Conservation (phyloP, 2,329 filamentous ascomycete genomes). For the Verticillium tricorpus region DNA sequence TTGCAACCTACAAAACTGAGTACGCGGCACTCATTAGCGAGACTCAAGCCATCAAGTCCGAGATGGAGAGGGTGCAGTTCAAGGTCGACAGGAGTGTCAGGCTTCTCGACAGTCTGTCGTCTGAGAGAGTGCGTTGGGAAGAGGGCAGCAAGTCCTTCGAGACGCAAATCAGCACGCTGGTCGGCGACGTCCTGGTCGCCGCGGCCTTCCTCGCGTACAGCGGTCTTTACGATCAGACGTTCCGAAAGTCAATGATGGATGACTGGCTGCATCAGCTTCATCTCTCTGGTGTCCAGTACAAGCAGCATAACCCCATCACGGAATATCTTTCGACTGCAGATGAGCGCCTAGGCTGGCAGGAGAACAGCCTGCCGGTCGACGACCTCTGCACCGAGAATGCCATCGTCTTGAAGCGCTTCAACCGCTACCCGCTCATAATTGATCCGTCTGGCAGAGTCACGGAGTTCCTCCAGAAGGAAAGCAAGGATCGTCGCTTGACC, state of each 20-base stretch:
- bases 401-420: constrained; percentile 95
- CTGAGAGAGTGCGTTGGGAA: constrained; percentile 91
- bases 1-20: constrained; percentile 91
- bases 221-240: constrained; percentile 95
- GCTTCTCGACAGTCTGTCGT: constrained; percentile 89
- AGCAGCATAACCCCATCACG: constrained; percentile 88
- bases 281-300: constrained; percentile 89
- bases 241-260: constrained; percentile 95
- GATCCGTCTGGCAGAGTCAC: constrained; percentile 93
- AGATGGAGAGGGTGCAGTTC: constrained; percentile 95
- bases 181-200: constrained; percentile 94
- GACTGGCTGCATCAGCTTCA: constrained; percentile 95
- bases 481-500: constrained; percentile 86
- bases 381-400: constrained; percentile 98
- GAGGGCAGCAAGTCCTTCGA: constrained; percentile 97
- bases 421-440: constrained; percentile 96
- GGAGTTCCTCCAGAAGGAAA: constrained; percentile 93
- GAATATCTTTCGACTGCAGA: constrained; percentile 97
- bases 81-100: constrained; percentile 97
- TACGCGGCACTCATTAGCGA: constrained; percentile 95
- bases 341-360: constrained; percentile 91
- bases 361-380: constrained; percentile 87
- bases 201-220: constrained; percentile 96
- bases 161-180: constrained; percentile 92
- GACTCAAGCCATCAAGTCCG: constrained; percentile 92